Evolutionary conservation across 1,284 basidiomycete genomes (phyloP), one percentile per base, ranked within the genome.

Genomic region (Thecaphora thlaspeos): DNA sequence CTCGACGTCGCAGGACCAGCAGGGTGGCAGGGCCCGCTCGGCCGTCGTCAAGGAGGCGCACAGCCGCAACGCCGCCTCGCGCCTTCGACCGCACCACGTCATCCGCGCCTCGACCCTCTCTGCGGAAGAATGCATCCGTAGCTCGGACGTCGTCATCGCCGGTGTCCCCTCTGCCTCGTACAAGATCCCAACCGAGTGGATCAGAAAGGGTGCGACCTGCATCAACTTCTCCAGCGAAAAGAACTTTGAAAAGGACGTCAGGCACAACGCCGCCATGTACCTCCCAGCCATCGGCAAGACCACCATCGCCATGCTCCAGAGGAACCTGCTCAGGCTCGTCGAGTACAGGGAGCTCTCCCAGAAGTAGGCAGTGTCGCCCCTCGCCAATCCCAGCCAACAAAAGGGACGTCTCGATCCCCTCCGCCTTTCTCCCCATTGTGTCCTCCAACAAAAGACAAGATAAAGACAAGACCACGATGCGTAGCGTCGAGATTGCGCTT

Each of bases 151-250:
- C 0, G 71, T 76, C 21, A 72, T 76, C 40, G 48, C 67, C 12
- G 74, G 74, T 48, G 74, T 76, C 18, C 74, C 74, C 18, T 87
- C 82, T 68, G 81, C 87, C n/a, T 80, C 81, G 14, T 98, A 94
- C 82, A 97, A 96, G 77, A 82, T 98, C 51, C 86, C 88, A 64
- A 97, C 92, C 2, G 85, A 84, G 45, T 87, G 84, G 83, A 82
- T 98, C 68, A 94, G 94, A 80, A 89, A 92, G 67, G 94, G 93
- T 3, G 93, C 91, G 64, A 81, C 94, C 1, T 93, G 91, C 70
- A 81, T 97, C 58, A 97, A 97, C 76, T 90, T 98, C 43, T 88
- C 91, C 23, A 87, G 89, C 4, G 92, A 95, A 74, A 97, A 94
- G 82, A 98, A 98, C 80, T 98, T 97, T 76, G 91, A 95, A 77